Evolutionary conservation across 164 flowering plant genomes (phyloP).

Genomic region (Liriodendron chinense): DNA sequence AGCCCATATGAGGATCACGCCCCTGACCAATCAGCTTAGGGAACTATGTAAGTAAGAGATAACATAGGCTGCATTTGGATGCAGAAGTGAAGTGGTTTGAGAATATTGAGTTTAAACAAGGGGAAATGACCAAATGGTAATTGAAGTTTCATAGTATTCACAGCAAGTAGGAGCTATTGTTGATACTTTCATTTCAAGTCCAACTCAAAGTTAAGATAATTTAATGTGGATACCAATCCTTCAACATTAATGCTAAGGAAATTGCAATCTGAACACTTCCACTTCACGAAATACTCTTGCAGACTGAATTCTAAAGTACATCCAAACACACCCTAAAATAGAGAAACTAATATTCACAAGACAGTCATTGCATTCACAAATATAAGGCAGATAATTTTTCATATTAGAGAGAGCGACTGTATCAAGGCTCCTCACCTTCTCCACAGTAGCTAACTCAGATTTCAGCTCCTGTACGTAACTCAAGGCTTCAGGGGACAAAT

Average conservation of each 20-base stretch:
- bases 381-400: not conserved
- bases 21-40: not conserved
- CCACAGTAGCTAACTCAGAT: conserved; percentile 42
- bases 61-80: not conserved
- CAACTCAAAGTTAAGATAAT: not conserved
- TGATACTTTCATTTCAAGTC: not conserved
- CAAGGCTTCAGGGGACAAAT: conserved; percentile 59
- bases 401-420: not conserved
- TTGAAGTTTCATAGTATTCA: not conserved
- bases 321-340: not conserved
- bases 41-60: not conserved
- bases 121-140: not conserved
- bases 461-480: conserved; percentile 59
- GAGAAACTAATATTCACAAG: too few relatives aligned
- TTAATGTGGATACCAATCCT: not conserved
- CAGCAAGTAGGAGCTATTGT: too few relatives aligned
- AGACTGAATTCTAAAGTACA: not conserved
- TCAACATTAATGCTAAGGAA: too few relatives aligned
- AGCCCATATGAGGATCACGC: not conserved
- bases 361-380: too few relatives aligned
- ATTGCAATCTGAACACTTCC: too few relatives aligned
- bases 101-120: not conserved
- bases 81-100: not conserved
- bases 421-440: conserved; percentile 40
- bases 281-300: too few relatives aligned